Percentiles rank a stretch among this genome's conserved stretches.
These are phyloP conservation scores for Thelephora ganbajun DNA, from an alignment of 768 basidiomycete genomes.

Conservation along the genomic window DNA sequence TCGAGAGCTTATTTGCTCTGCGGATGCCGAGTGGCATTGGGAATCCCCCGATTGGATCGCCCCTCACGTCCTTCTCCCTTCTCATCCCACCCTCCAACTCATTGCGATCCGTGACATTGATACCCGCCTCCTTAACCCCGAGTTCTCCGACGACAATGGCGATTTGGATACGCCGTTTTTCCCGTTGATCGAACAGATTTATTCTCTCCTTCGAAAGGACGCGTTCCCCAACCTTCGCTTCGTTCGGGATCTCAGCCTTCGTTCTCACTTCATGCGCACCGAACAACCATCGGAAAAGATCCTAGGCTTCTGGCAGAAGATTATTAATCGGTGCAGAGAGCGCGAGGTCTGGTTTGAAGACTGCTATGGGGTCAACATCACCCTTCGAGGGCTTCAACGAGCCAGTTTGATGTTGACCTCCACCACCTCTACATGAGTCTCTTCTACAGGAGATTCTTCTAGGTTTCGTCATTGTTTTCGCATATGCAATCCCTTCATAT, in stretches of 20 bases:
- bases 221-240: slow-evolving; percentile 50
- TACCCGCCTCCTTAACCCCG: slow-evolving; percentile 35
- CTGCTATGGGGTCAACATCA: slow-evolving; percentile 45
- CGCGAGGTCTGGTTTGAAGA: slow-evolving; percentile 54
- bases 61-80: slow-evolving; percentile 54
- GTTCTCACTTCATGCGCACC: slow-evolving; percentile 40
- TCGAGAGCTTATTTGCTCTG: slow-evolving; percentile 55
- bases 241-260: slow-evolving; percentile 51
- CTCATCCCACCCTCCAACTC: slow-evolving; percentile 45
- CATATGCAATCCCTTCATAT: no score
- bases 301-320: slow-evolving; percentile 25
- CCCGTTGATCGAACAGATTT: slow-evolving; percentile 50
- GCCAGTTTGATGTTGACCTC: slow-evolving; percentile 8
- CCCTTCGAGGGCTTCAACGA: slow-evolving; percentile 26
- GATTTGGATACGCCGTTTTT: slow-evolving; percentile 39
- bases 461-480: no score
- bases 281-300: slow-evolving; percentile 22
- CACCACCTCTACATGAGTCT: no score
- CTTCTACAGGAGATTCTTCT: no score
- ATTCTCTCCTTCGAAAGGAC: slow-evolving; percentile 36
- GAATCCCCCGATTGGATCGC: slow-evolving; percentile 69
- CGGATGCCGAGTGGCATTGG: slow-evolving; percentile 77
- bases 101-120: slow-evolving; percentile 67
- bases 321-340: slow-evolving; percentile 32
- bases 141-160: slow-evolving; percentile 11